These are phyloP conservation scores for Phytophthora pini DNA, from an alignment of 352 stramenopile genomes.

Conservation along the genomic window DNA sequence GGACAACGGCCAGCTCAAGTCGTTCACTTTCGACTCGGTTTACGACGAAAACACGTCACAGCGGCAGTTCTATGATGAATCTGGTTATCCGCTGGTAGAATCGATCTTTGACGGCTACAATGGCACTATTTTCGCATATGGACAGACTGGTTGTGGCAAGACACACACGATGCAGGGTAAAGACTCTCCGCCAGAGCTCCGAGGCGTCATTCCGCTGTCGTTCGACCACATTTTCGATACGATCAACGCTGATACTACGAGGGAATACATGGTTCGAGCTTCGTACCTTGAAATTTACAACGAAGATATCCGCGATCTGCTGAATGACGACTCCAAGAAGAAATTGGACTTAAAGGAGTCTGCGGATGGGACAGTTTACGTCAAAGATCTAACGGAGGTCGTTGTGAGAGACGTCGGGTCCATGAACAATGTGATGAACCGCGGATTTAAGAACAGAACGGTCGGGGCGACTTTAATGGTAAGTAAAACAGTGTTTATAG, in stretches of 20 bases:
- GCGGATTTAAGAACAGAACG: conserved; percentile 87
- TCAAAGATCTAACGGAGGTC: conserved; percentile 90
- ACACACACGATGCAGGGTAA: conserved; percentile 89
- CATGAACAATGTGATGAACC: conserved; percentile 84
- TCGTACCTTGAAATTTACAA: conserved; percentile 97
- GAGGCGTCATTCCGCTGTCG: conserved; percentile 82
- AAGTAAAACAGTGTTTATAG: neutral
- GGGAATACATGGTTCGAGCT: conserved; percentile 85
- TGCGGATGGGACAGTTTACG: conserved; percentile 81
- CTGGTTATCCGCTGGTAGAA: conserved; percentile 87
- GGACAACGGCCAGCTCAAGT: conserved; percentile 80
- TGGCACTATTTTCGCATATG: conserved; percentile 93
- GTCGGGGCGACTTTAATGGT: conserved; percentile 86
- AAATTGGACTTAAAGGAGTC: conserved; percentile 89
- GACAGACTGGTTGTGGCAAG: conserved; percentile 86
- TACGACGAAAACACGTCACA: conserved; percentile 89
- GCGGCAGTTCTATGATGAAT: conserved; percentile 88
- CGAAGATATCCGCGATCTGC: conserved; percentile 93
- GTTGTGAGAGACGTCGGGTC: conserved; percentile 78
- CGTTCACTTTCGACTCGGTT: conserved; percentile 92
- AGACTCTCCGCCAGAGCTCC: conserved; percentile 73
- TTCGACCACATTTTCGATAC: conserved; percentile 91
- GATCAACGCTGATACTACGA: conserved; percentile 67
- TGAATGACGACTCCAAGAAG: conserved; percentile 82
- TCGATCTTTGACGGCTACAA: conserved; percentile 93